phyloP scores from a whole-genome alignment of 1,284 basidiomycete genomes.

The Cerioporus squamosus region DNA sequence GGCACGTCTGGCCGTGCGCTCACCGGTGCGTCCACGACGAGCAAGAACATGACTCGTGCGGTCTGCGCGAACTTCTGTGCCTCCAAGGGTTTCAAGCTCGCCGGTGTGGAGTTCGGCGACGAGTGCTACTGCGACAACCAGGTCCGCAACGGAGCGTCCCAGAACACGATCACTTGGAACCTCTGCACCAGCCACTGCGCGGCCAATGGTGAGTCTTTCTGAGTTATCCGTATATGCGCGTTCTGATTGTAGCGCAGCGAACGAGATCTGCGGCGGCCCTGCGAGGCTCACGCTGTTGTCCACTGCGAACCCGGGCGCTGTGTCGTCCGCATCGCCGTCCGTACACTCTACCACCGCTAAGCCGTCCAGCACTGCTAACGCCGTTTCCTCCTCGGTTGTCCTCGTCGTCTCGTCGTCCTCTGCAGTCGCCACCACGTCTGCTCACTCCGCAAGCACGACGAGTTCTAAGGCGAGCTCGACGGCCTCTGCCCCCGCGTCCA shows the following conservation, averaged over 20 bases:
- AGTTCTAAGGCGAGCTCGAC: constrained; percentile 5
- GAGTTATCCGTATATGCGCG: background rate
- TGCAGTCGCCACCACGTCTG: constrained; percentile 9
- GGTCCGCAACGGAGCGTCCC: constrained; percentile 32
- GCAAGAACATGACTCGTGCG: constrained; percentile 29
- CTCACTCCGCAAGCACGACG: constrained; percentile 9
- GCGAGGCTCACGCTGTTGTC: constrained; percentile 29
- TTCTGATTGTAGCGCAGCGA: constrained; percentile 1
- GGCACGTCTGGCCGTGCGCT: constrained; percentile 33
- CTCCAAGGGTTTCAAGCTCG: constrained; percentile 30
- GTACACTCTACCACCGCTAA: constrained; percentile 2
- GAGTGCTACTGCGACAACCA: constrained; percentile 37
- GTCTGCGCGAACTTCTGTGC: constrained; percentile 31
- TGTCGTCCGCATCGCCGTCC: constrained; percentile 5
- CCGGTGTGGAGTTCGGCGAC: constrained; percentile 32
- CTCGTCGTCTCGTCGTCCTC: constrained; percentile 1
- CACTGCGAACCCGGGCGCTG: constrained; percentile 16
- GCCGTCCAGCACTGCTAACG: constrained; percentile 3
- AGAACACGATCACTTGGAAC: constrained; percentile 24
- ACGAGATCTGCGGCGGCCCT: constrained; percentile 34
- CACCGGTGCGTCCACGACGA: constrained; percentile 26
- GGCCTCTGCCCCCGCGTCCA: background rate
- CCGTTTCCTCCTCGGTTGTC: background rate
- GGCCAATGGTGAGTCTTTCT: constrained; percentile 28
- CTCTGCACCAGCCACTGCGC: constrained; percentile 32